These are phyloP conservation scores for Amanita brunnescens DNA, from an alignment of 768 basidiomycete species.

Conservation along the genomic window DNA sequence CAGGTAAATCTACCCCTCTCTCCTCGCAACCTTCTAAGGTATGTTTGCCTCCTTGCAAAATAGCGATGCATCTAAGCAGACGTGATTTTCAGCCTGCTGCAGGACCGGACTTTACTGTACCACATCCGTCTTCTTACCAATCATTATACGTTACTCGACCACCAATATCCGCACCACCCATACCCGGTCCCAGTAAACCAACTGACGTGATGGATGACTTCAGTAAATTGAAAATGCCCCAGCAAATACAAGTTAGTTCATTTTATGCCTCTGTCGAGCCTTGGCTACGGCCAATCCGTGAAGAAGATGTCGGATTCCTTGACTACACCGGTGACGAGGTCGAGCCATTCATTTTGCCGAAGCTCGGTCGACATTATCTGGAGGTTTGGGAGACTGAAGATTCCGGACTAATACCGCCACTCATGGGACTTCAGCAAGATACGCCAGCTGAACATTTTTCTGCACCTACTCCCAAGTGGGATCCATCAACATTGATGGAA, in stretches of 20 bases:
- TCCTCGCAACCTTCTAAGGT: slow-evolving; percentile 42
- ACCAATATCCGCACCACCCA: slow-evolving; percentile 50
- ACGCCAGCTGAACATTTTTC: slow-evolving; percentile 30
- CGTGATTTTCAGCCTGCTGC: slow-evolving; percentile 14
- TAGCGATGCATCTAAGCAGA: slow-evolving; percentile 1
- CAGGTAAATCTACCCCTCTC: slow-evolving; percentile 42
- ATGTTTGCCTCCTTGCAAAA: slow-evolving; percentile 6
- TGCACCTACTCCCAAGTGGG: slow-evolving; percentile 65
- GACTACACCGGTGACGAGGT: slow-evolving; percentile 87
- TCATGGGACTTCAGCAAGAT: slow-evolving; percentile 21
- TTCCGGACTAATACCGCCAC: slow-evolving; percentile 30
- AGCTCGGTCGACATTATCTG: slow-evolving; percentile 78
- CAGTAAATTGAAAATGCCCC: slow-evolving; percentile 69
- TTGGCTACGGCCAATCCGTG: slow-evolving; percentile 81
- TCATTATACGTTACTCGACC: slow-evolving; percentile 50
- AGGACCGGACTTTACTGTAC: slow-evolving; percentile 58
- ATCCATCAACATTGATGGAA: slow-evolving; percentile 74
- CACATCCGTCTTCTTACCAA: slow-evolving; percentile 23
- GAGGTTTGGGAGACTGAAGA: slow-evolving; percentile 96
- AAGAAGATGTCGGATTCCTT: slow-evolving; percentile 93
- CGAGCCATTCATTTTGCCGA: slow-evolving; percentile 80
- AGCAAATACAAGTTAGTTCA: slow-evolving; percentile 61
- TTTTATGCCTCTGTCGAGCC: slow-evolving; percentile 88
- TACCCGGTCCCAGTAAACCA: slow-evolving; percentile 77
- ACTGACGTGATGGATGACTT: slow-evolving; percentile 85